Conservation (phyloP, 495 filamentous ascomycete species). For the Trichoderma parareesei region DNA sequence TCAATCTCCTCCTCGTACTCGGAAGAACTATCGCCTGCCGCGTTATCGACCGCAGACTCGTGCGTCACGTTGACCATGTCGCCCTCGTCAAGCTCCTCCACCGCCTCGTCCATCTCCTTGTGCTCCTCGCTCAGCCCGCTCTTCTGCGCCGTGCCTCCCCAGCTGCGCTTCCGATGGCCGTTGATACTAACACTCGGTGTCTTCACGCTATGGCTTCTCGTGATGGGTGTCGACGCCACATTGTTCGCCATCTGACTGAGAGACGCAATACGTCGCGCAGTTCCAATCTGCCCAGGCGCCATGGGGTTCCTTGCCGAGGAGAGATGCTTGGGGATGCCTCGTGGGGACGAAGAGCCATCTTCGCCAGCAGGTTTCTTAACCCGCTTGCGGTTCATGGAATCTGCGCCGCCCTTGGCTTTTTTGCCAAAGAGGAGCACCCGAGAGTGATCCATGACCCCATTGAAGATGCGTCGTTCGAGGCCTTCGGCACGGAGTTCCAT, state of each 20-base stretch:
- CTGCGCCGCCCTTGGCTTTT: conserved; percentile 31
- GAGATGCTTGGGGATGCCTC: conserved; percentile 38
- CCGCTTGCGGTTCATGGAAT: conserved; percentile 66
- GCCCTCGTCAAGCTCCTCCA: conserved; percentile 51
- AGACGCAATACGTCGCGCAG: conserved; percentile 72
- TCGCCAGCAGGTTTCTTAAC: conserved; percentile 27
- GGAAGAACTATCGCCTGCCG: conserved; percentile 15
- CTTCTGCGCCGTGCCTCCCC: conserved; percentile 47
- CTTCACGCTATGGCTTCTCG: conserved; percentile 50
- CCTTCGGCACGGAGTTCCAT: conserved; percentile 84
- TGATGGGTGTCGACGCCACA: conserved; percentile 50
- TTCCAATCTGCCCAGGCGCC: conserved; percentile 39
- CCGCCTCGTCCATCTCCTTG: conserved; percentile 41
- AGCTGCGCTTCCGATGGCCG: conserved; percentile 63
- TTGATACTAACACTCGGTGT: conserved; percentile 50
- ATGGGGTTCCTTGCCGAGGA: conserved; percentile 32
- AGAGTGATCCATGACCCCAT: conserved; percentile 92
- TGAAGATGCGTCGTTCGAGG: conserved; percentile 84
- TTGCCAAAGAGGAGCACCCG: conserved; percentile 71
- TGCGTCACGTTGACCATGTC: conserved; percentile 13
- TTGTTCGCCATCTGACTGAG: conserved; percentile 83
- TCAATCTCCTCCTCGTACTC: conserved; percentile 16
- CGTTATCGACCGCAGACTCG: conserved; percentile 17
- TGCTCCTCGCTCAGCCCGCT: conserved; percentile 37
- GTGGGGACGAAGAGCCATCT: conserved; percentile 22